Evolutionary conservation across 2,329 filamentous ascomycete genomes (phyloP), one percentile per base, ranked within the genome.

Genomic region (Aspergillus amoenus): DNA sequence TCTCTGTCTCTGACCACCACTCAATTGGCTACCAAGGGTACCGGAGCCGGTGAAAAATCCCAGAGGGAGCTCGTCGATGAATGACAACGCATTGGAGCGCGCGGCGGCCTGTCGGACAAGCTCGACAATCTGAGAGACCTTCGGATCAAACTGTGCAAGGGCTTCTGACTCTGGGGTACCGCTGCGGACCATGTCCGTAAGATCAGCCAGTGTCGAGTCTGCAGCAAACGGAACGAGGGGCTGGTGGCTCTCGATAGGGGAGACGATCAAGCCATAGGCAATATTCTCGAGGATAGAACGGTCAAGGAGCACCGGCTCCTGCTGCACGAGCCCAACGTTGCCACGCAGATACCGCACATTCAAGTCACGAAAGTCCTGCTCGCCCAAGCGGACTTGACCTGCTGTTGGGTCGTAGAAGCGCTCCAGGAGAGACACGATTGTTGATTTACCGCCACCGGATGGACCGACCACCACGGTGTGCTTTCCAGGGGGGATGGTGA

Each of bases 1-100:
- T 61, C 93, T 88, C 74, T 97, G 93, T 73, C 94, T 84, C 70
- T 96, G 91, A 0, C 92, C 92, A 0, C 90, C 90, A 48, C 69
- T 71, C 32, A 73, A 40, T 27, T 67, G 67, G 13, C 64, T 68
- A n/a, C 69, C 70, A 11, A 30, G 27, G 9, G 27, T 30, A 2
- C 60, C 55, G 8, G 61, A 58, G 4, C 70, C 70, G 5, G 67
- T 70, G 2, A 63, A 64, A 21, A 67, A 54, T 5, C 66, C 66
- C 40, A 68, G 46, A 8, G 64, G 64, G 17, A 70, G 53, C 24
- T 57, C 55, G 12, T 64, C 61, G 21, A 72, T 69, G 55, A 72
- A 72, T 21, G 27, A 30, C 27, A 30, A 73, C 40, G 1, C 70
- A 62, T 2, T 67, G 47, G 22, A 74, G 63, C 4, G 43, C 43